Conservation (phyloP, 495 filamentous ascomycete species). For the Penicillium nucicola region DNA sequence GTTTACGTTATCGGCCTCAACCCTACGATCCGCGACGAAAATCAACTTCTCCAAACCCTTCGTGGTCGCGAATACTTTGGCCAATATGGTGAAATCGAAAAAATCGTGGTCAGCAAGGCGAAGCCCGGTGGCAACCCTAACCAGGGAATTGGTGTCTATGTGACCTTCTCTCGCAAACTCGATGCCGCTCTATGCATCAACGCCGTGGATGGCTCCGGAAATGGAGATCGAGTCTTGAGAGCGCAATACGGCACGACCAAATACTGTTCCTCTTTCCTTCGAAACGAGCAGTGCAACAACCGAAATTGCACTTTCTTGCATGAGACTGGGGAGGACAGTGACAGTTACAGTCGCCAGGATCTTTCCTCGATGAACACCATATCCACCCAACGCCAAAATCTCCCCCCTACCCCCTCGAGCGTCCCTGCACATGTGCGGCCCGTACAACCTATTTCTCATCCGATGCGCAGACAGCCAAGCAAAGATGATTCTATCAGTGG, state of each 20-base stretch:
- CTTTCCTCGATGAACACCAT: constrained; percentile 93
- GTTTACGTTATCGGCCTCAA: constrained; percentile 96
- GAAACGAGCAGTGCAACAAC: constrained; percentile 89
- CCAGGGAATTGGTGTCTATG: constrained; percentile 91
- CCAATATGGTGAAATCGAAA: constrained; percentile 97
- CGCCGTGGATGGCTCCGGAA: constrained; percentile 87
- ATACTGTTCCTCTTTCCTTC: constrained; percentile 95
- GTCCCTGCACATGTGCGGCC: constrained; percentile 16
- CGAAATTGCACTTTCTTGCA: constrained; percentile 96
- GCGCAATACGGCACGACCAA: constrained; percentile 98
- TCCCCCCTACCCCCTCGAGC: constrained; percentile 23
- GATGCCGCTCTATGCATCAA: constrained; percentile 87
- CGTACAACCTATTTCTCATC: constrained; percentile 56
- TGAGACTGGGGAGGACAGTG: constrained; percentile 92
- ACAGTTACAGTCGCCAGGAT: constrained; percentile 94
- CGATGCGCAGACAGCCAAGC: constrained; percentile 70
- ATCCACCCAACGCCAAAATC: constrained; percentile 62
- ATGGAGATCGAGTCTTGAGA: constrained; percentile 80
- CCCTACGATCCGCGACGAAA: constrained; percentile 86
- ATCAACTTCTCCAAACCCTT: constrained; percentile 75
- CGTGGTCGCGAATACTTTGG: constrained; percentile 91
- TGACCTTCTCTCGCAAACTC: constrained; percentile 84
- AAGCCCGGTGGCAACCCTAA: constrained; percentile 69
- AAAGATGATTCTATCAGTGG: constrained; percentile 67
- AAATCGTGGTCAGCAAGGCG: constrained; percentile 97